Conservation (phyloP, 2,329 filamentous ascomycete genomes). For the Aureobasidium sp. region DNA sequence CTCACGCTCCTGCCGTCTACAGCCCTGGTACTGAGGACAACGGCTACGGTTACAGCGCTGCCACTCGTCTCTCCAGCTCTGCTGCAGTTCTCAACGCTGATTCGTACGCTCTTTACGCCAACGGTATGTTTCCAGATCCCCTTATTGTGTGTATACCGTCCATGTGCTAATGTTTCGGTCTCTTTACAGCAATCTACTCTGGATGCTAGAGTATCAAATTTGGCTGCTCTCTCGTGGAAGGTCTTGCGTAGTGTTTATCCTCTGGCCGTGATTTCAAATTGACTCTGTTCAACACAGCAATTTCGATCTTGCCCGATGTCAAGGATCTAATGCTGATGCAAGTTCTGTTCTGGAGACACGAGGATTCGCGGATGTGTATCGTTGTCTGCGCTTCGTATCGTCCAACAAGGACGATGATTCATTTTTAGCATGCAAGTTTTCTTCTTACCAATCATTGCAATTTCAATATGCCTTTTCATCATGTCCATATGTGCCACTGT, state of each 20-base stretch:
- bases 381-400: no score
- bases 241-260: not conserved
- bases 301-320: not conserved
- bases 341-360: not conserved
- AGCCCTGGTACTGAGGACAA: constrained; percentile 51
- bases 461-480: no score
- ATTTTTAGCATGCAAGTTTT: no score
- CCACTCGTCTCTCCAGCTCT: constrained; percentile 35
- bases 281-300: not conserved
- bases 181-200: not conserved
- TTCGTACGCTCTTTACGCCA: constrained; percentile 47
- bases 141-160: no score
- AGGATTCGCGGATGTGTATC: no score
- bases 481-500: no score
- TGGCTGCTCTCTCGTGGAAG: no score
- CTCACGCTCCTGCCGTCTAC: constrained; percentile 49
- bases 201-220: not conserved
- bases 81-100: constrained; percentile 58
- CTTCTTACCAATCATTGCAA: no score
- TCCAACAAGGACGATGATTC: no score
- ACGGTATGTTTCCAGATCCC: constrained; percentile 36
- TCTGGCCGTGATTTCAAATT: no score
- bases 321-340: not conserved
- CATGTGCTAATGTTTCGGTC: not conserved
- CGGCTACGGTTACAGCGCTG: constrained; percentile 48